Evolutionary conservation across 441 rosid genomes (phyloP), one percentile per base, ranked within the genome.

Genomic region (Geranium incanum): DNA sequence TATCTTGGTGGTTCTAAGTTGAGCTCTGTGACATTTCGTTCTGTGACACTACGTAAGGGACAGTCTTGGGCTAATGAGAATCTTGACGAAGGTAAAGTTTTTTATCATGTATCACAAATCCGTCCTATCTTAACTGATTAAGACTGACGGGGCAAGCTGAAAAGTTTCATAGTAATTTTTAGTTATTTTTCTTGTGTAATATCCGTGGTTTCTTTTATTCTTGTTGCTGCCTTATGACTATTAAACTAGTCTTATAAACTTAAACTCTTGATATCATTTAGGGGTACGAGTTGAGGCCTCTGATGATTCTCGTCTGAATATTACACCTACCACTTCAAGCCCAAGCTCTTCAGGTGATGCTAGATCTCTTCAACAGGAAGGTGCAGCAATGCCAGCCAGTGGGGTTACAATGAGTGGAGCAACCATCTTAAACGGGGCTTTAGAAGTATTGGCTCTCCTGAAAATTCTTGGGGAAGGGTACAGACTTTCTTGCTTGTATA

Each of bases 391-490:
- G 50, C 67, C 52, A 33, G 38, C 16, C 57, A 68, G 78, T 74
- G 84, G 76, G 59, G 70, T 76, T 72, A 68, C 71, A 37, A 55
- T 75, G 55, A 73, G 71, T 70, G 65, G 36, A 72, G 74, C 79
- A 62, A 79, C 67, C 75, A 63, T 82, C 64, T 65, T 70, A 67
- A 77, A 75, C 71, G 86, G 86, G 57, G 72, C 82, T 48, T 71
- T 79, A 36, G 86, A 84, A 76, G 77, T 71, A 73, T 75, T 84
- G 68, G 74, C 73, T 77, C 86, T 86, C 75, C 70, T 86, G 74
- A 86, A 76, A 77, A 50, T 75, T 77, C 76, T 84, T 66, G 88
- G 88, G 66, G 83, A 86, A 72, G 85, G 88, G 68, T 78, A 83
- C 68, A 83, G 86, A 75, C 72, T 80, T 74, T 81, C 81, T 72